Base-by-base conservation (phyloP, 1,139 yeast genomes). In the Meyerozyma athensensis region DNA sequence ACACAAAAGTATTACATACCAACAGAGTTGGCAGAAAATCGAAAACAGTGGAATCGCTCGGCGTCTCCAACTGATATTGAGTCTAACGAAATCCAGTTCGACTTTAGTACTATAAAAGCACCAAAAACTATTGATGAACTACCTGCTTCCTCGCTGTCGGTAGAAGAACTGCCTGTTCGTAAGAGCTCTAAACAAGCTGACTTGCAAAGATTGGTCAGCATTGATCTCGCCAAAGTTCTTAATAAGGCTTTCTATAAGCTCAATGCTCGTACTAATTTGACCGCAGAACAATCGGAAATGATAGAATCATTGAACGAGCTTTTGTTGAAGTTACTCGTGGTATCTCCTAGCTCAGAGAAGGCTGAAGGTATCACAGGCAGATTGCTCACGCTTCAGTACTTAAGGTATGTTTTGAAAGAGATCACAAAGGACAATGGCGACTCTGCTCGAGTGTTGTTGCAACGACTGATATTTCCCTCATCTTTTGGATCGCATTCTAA, bases 371-470 rank as follows among this genome's bases (percentile, higher is more conserved):
- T 40, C 7, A 43, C 45, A 31, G 45, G 51, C 34, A 49, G 50
- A 44, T 48, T 68, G 1, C 41, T 71, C 10, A 44, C 64, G 5
- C 67, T 67, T 37, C 75, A 68, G 42, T 68, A 62, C 40, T 49
- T 70, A 40, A 67, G 69, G 44, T 68, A 67, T 37, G 48, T 70
- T 7, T 46, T 69, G 34, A 68, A 67, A 45, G 77, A 71, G 38
- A 42, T 71, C 12, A 45, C 54, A 32, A 63, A 61, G 38, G 39
- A 42, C 16, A 54, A 43, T 10, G 45, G 40, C 13, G 40, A 36
- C 13, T 20, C 31, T 24, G n/a, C 54, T 17, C 45, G 52, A 37
- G 36, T 42, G 12, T 42, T 52, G 23, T 42, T 68, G 14, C 65
- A 56, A 42, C 59, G 57, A 36, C 50, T 62, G 40, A 61, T 68